phyloP scores from a whole-genome alignment of 352 stramenopile genomes.

The Phytophthora pluvialis region DNA sequence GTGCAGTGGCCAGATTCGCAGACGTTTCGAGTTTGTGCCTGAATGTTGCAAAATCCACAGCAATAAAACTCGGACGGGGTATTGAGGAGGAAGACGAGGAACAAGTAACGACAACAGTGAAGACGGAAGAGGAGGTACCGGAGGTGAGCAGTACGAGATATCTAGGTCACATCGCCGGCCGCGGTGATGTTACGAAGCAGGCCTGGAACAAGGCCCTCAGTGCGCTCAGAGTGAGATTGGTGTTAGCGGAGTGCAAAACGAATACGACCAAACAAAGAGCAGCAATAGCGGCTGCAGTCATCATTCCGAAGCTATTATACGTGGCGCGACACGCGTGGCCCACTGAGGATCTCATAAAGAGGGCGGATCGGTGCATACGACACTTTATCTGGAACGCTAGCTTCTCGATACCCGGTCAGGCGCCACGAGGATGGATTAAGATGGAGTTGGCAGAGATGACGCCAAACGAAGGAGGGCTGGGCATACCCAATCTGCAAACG shows the following conservation, averaged over 20 bases:
- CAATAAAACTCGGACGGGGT: neutral
- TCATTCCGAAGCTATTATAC: slow-evolving; percentile 7
- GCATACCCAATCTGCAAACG: neutral
- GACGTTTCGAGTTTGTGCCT: neutral
- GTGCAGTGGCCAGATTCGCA: neutral
- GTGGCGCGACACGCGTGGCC: slow-evolving; percentile 11
- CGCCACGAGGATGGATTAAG: neutral
- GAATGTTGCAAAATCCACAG: neutral
- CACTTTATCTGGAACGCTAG: neutral
- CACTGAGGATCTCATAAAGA: neutral
- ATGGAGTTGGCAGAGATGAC: neutral
- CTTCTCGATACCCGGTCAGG: neutral
- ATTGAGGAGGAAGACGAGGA: neutral
- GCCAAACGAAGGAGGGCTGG: neutral
- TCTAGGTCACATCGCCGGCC: neutral
- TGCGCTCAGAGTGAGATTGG: neutral
- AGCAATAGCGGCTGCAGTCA: slow-evolving; percentile 1
- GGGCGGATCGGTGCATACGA: neutral
- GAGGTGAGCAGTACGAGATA: neutral
- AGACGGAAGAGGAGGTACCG: neutral
- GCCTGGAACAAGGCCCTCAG: neutral
- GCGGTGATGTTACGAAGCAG: neutral
- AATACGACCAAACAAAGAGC: neutral
- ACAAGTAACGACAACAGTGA: no score
- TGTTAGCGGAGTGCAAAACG: neutral